Base-by-base conservation (phyloP, 192 early-diverging fungal species). In the Coemansia sp. region DNA sequence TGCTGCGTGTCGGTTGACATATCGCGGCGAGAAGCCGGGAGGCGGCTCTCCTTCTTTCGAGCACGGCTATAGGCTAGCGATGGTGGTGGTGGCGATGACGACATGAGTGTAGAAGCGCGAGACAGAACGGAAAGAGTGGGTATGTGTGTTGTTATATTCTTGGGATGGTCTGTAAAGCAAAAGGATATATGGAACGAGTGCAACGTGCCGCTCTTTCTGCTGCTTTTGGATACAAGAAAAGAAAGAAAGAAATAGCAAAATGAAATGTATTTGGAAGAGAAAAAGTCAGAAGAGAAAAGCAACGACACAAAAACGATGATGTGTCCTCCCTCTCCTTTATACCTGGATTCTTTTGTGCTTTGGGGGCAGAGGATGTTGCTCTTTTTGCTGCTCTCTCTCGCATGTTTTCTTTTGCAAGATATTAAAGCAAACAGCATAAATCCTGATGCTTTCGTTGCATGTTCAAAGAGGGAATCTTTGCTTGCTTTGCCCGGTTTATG, bases 1-100 rank as follows among this genome's bases (percentile, higher is more conserved):
- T 57, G 48, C 55, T 57, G 55, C 29, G 30, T 26, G 25, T 57
- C 55, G n/a, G 64, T 39, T 39, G 69, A 61, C 48, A 51, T 65
- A 18, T 57, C 56, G 29, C 42, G 40, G 53, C 56, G 55, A 33
- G 53, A 56, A 58, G 56, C 34, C 56, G 13, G 53, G 15, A 43
- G 21, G 26, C 39, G 64, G 28, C 43, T 34, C 18, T 34, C 31
- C 37, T 65, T 58, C 40, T 66, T 55, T 7, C 26, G 31, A 40
- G 16, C 55, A 31, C 31, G 55, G n/a, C 31, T 31, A 13, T 57
- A 33, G 30, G 48, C 12, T 23, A n/a, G 23, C 23, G 55, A 29
- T 57, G 55, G 20, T 21, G 55, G 18, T 8, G 48, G 21, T 51
- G 48, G 25, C 15, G 48, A 51, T 51, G 48, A 51, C 48, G 48